Evolutionary conservation across 2,329 filamentous ascomycete genomes (phyloP).

Genomic region (Microthyrium microscopicum): DNA sequence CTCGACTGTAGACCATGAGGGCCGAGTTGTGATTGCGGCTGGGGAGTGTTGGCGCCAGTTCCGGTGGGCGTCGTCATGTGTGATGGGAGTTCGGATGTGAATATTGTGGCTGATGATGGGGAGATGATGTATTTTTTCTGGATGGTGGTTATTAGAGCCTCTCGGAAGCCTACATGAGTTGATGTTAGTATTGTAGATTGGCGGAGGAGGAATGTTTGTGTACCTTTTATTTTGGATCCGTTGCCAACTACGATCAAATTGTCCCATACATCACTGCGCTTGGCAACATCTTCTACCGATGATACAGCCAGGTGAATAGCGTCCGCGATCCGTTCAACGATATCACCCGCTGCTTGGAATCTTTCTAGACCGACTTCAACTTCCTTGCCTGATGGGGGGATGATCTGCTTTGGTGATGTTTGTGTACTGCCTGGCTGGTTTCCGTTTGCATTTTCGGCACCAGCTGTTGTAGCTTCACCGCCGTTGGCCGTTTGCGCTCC

Average conservation of each 20-base stretch:
- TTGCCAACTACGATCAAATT: slow-evolving; percentile 84
- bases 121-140: slow-evolving; percentile 75
- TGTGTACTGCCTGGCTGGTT: too few relatives aligned
- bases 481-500: slow-evolving; percentile 23
- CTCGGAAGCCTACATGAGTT: slow-evolving; percentile 83
- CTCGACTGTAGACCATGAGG: slow-evolving; percentile 26
- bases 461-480: slow-evolving; percentile 13
- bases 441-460: slow-evolving; percentile 14
- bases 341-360: slow-evolving; percentile 47
- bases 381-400: slow-evolving; percentile 39
- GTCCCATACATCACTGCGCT: slow-evolving; percentile 80
- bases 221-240: slow-evolving; percentile 50
- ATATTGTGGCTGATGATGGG: slow-evolving; percentile 84
- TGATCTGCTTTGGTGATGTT: slow-evolving; percentile 17
- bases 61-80: slow-evolving; percentile 81
- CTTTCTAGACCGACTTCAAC: slow-evolving; percentile 65
- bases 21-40: slow-evolving; percentile 31
- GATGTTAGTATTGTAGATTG: slow-evolving; percentile 4
- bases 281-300: slow-evolving; percentile 66
- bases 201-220: slow-evolving; percentile 8
- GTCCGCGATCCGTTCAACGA: slow-evolving; percentile 70
- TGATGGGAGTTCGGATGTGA: slow-evolving; percentile 89
- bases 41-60: slow-evolving; percentile 83
- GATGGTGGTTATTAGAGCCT: slow-evolving; percentile 69
- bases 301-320: slow-evolving; percentile 73